A percentile compares a stretch with the other conserved stretches of the same genome.
Conservation (phyloP, 2,329 filamentous ascomycete species). For the Fusarium anthophilum region DNA sequence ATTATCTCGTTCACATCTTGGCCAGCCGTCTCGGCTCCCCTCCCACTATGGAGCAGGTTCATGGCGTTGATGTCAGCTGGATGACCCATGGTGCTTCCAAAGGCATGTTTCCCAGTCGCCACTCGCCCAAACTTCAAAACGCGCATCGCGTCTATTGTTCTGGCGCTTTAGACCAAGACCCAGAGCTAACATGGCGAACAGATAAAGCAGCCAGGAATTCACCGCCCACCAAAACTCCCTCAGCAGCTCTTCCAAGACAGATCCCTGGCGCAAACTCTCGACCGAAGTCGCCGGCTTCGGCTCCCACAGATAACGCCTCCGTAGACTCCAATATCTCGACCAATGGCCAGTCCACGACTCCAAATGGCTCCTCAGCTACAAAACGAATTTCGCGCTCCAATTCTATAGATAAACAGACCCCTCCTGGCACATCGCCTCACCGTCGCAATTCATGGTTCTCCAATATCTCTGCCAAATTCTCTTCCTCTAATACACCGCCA, state of each 20-base stretch:
- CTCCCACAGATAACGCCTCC: slow-evolving; percentile 31
- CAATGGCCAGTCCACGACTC: slow-evolving; percentile 38
- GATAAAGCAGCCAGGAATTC: slow-evolving; percentile 47
- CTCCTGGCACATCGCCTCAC: slow-evolving; percentile 51
- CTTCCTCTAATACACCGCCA: slow-evolving; percentile 57
- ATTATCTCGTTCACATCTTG: not conserved
- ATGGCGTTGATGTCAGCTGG: slow-evolving; percentile 90
- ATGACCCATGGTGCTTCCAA: slow-evolving; percentile 83
- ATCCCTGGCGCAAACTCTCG: slow-evolving; percentile 45
- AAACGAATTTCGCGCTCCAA: slow-evolving; percentile 47
- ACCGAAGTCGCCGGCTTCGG: slow-evolving; percentile 43
- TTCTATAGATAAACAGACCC: slow-evolving; percentile 48
- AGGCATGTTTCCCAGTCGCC: slow-evolving; percentile 65
- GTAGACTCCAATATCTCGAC: slow-evolving; percentile 25
- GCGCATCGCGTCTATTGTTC: slow-evolving; percentile 10
- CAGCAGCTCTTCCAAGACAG: slow-evolving; percentile 46
- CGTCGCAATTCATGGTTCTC: slow-evolving; percentile 90
- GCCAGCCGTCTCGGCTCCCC: slow-evolving; percentile 21
- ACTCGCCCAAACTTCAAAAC: slow-evolving; percentile 30
- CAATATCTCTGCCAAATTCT: slow-evolving; percentile 92
- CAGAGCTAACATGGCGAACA: slow-evolving; percentile 22
- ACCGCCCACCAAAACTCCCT: slow-evolving; percentile 38
- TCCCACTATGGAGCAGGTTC: slow-evolving; percentile 77
- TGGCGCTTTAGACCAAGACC: not conserved
- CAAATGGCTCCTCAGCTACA: slow-evolving; percentile 37